Base-by-base conservation (phyloP, 805 yeast genomes). In the Candida awuae region DNA sequence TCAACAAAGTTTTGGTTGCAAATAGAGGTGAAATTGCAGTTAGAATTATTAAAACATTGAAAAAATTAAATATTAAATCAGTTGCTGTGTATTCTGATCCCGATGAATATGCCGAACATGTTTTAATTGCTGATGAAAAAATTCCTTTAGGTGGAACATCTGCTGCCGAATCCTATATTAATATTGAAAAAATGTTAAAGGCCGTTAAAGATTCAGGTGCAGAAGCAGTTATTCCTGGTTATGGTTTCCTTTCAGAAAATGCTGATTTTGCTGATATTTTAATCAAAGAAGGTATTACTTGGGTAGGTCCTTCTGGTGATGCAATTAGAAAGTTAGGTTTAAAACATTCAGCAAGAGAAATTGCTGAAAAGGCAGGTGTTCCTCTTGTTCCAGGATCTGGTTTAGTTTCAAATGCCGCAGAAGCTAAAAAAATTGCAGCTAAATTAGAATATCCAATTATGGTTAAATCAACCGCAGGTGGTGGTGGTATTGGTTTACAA, bases 311-410 rank as follows among this genome's bases (percentile, higher is more conserved):
- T 14, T 71, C 90, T 13, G 96, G 96, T 37, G 87, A 84, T 44
- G 88, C 95, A 8, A 92, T 90, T 55, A 72, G 95, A 58, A 78
- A 80, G 53, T 71, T 90, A 36, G 98, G 98, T 33, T 71, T 92
- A 49, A 90, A 90, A 66, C 98, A 92, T 59, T 87, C 97, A 35
- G 98, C 98, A 8, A 78, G 97, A 64, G 92, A 80, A 55, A 85
- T 92, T 48, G 98, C 98, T 17, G 74, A 73, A 49, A 70, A 70
- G 34, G 97, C 97, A n/a, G 80, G 80, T 32, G 97, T 90, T 36
- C 98, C 98, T 6, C 69, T 92, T 42, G 97, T 88, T 42, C 97
- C 98, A n/a, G 98, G 98, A 35, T 84, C 97, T 13, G 94, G 86
- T 8, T 69, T 92, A 49, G 78, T 90, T 27, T 65, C 73, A 2